Conservation (phyloP, 164 flowering plant species). For the Magnolia officinalis region DNA sequence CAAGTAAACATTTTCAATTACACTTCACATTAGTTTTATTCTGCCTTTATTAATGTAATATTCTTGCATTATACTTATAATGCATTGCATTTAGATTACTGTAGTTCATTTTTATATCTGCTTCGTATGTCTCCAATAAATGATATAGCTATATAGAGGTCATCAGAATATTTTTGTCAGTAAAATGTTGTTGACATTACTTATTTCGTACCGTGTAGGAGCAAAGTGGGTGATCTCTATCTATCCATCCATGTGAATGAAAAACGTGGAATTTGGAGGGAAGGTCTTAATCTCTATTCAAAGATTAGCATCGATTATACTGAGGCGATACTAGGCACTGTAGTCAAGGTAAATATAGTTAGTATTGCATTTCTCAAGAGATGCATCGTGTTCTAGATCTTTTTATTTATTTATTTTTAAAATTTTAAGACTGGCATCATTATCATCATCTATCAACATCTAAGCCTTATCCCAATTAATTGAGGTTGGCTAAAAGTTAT, state of each 20-base stretch:
- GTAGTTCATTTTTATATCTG: neutral
- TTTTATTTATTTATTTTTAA: no score
- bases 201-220: slow-evolving; percentile 43
- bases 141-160: neutral
- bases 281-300: slow-evolving; percentile 76
- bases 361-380: neutral
- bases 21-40: neutral
- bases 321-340: slow-evolving; percentile 84
- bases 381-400: no score
- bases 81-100: neutral
- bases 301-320: slow-evolving; percentile 65
- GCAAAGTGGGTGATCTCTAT: slow-evolving; percentile 66
- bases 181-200: slow-evolving; percentile 2
- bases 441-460: no score
- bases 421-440: no score
- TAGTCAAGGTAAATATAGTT: slow-evolving; percentile 46
- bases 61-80: neutral
- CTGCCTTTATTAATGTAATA: neutral
- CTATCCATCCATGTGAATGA: slow-evolving; percentile 57
- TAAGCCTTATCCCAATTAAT: no score
- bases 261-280: slow-evolving; percentile 71
- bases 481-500: no score
- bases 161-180: neutral
- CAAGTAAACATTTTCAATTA: neutral
- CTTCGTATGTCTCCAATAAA: neutral